These are phyloP conservation scores for Beauveria caledonica DNA, from an alignment of 2,329 filamentous ascomycete species.

Conservation along the genomic window DNA sequence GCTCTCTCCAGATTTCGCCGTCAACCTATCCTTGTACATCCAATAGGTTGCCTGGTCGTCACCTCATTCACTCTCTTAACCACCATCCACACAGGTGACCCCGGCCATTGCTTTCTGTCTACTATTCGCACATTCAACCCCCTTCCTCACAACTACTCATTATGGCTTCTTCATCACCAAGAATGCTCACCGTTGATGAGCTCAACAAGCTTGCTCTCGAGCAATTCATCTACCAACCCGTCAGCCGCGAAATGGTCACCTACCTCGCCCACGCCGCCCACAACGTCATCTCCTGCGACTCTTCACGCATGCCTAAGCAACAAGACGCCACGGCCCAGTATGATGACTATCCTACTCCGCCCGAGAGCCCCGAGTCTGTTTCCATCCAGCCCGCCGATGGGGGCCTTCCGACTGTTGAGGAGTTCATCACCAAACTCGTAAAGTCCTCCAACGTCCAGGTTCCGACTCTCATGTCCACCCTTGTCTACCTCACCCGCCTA, in stretches of 20 bases:
- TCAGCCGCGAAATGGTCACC: constrained; percentile 66
- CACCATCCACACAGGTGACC: not conserved
- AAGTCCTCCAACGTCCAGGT: constrained; percentile 93
- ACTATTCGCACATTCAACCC: not conserved
- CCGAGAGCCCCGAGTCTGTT: constrained; percentile 35
- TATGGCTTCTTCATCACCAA: constrained; percentile 34
- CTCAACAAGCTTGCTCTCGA: constrained; percentile 70
- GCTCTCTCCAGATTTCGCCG: not conserved
- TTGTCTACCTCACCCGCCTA: constrained; percentile 86
- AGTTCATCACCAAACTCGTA: constrained; percentile 87
- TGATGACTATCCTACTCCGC: constrained; percentile 40
- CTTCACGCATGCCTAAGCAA: constrained; percentile 43
- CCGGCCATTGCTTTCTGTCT: not conserved
- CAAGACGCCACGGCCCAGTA: constrained; percentile 21
- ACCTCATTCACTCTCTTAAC: constrained; percentile 7
- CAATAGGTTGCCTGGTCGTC: not conserved
- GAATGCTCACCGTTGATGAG: constrained; percentile 41
- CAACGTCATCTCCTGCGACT: constrained; percentile 74
- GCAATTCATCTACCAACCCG: constrained; percentile 70
- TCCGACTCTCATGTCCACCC: constrained; percentile 90
- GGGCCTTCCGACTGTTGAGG: constrained; percentile 69
- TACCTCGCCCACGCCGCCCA: constrained; percentile 68
- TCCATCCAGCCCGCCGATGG: constrained; percentile 37
- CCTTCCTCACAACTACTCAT: constrained; percentile 17
- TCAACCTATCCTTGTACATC: not conserved